A percentile compares a stretch with the other conserved stretches of the same genome.
phyloP scores from a whole-genome alignment of 1,139 yeast genomes.

The Sugiyamaella japonica region DNA sequence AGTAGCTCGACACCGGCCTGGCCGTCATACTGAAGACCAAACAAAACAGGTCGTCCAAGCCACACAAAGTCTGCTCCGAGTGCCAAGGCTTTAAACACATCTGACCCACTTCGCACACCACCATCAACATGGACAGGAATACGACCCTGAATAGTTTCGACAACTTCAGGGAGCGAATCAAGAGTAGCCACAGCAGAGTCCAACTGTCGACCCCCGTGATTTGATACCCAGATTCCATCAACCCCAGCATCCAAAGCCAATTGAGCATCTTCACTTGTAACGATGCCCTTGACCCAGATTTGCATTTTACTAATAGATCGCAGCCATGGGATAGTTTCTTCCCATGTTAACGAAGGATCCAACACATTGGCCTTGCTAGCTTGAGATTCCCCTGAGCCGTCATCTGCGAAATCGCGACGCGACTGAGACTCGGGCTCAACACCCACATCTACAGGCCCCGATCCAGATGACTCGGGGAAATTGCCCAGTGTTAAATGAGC shows the following conservation, averaged over 20 bases:
- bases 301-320: conserved; percentile 40
- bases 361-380: conserved; percentile 48
- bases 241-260: conserved; percentile 57
- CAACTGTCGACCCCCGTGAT: conserved; percentile 72
- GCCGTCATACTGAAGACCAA: conserved; percentile 66
- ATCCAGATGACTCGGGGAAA: conserved; percentile 28
- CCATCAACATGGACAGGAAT: conserved; percentile 66
- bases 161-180: conserved; percentile 62
- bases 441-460: conserved; percentile 37
- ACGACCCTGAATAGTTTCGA: conserved; percentile 49
- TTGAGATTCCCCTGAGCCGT: conserved; percentile 18
- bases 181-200: conserved; percentile 63
- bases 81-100: conserved; percentile 65
- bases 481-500: conserved; percentile 38
- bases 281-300: conserved; percentile 55
- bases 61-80: conserved; percentile 76
- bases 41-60: conserved; percentile 64
- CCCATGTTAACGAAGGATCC: conserved; percentile 68
- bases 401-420: conserved; percentile 25
- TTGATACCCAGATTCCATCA: conserved; percentile 63
- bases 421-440: conserved; percentile 32
- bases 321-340: conserved; percentile 50
- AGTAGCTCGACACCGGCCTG: conserved; percentile 56
- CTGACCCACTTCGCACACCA: conserved; percentile 67
- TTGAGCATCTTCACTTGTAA: conserved; percentile 61